These are phyloP conservation scores for Lasiodiplodia sp. DNA, from an alignment of 2,329 filamentous ascomycete genomes.

Conservation along the genomic window DNA sequence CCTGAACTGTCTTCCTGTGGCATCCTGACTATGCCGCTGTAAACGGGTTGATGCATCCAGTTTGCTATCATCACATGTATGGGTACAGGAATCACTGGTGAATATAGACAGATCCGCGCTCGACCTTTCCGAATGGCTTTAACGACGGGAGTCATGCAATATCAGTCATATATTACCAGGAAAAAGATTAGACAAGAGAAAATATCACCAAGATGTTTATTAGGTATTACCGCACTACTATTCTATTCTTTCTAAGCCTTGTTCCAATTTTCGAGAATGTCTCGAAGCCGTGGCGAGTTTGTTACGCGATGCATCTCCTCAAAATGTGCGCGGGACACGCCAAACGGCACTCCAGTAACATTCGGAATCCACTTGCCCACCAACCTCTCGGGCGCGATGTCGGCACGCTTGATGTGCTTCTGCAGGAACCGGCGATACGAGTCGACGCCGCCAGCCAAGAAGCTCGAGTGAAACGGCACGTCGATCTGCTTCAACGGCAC, in stretches of 20 bases:
- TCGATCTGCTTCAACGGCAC: slow-evolving; percentile 44
- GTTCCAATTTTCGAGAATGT: not conserved
- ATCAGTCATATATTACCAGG: too few relatives aligned
- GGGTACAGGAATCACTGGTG: too few relatives aligned
- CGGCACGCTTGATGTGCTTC: slow-evolving; percentile 30
- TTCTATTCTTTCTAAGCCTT: not conserved
- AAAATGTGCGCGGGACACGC: slow-evolving; percentile 32
- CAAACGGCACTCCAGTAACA: slow-evolving; percentile 35
- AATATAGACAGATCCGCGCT: too few relatives aligned
- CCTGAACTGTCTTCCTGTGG: too few relatives aligned
- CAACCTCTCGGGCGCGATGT: slow-evolving; percentile 33
- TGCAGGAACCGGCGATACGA: slow-evolving; percentile 37
- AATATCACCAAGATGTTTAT: too few relatives aligned
- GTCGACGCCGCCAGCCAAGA: slow-evolving; percentile 34
- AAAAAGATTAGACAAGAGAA: too few relatives aligned
- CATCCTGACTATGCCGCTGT: too few relatives aligned
- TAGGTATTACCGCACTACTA: too few relatives aligned
- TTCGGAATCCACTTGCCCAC: slow-evolving; percentile 35
- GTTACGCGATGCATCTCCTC: slow-evolving; percentile 33
- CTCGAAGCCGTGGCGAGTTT: slow-evolving; percentile 1
- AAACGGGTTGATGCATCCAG: too few relatives aligned
- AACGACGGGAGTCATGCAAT: too few relatives aligned
- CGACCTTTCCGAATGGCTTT: too few relatives aligned
- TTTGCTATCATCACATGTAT: too few relatives aligned
- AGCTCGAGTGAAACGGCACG: slow-evolving; percentile 44